Evolutionary conservation across 169 alveolate genomes (phyloP).

Genomic region (Plasmodium malariae): DNA sequence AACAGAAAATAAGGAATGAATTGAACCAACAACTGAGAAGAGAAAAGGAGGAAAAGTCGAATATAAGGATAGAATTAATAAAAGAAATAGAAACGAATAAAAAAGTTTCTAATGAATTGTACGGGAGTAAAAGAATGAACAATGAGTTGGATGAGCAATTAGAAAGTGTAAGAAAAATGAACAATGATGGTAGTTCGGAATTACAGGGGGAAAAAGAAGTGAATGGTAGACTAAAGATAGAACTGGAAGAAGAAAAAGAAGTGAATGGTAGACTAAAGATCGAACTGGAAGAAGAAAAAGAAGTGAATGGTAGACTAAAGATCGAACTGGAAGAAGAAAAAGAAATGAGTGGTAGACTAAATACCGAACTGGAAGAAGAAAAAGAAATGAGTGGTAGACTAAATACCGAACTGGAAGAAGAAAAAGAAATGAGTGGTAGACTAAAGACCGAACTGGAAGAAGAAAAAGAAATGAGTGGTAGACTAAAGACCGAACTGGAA

Average conservation of each 20-base stretch:
- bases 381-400: background rate
- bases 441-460: background rate
- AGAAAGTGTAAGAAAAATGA: slow-evolving; percentile 13
- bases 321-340: slow-evolving; percentile 20
- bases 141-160: background rate
- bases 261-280: background rate
- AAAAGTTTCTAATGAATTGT: background rate
- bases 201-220: slow-evolving; percentile 23
- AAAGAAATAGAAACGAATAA: slow-evolving; percentile 26
- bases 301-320: background rate
- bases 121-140: slow-evolving; percentile 3
- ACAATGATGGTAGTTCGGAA: background rate
- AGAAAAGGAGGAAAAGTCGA: background rate
- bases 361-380: background rate
- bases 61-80: background rate
- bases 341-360: background rate
- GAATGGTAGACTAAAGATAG: background rate
- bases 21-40: background rate
- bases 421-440: background rate
- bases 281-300: background rate
- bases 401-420: background rate
- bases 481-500: background rate
- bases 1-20: background rate
- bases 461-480: background rate
- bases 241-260: slow-evolving; percentile 15